Evolutionary conservation across 805 yeast species (phyloP).

Genomic region (Komagataella pastoris): DNA sequence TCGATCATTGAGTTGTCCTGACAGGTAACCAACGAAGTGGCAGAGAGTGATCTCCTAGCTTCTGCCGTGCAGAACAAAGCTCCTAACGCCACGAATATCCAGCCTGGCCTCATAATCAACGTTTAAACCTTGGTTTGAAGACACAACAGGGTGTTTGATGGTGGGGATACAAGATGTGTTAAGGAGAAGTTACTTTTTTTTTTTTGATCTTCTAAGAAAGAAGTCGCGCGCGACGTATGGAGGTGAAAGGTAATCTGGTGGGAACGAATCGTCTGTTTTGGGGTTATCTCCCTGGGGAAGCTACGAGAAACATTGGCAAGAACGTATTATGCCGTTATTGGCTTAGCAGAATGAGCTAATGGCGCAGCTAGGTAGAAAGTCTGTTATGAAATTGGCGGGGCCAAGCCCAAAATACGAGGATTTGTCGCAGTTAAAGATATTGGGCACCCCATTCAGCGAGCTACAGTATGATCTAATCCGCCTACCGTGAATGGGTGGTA

Average conservation of each 20-base stretch:
- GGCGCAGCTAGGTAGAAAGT: not conserved
- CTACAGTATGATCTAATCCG: not conserved
- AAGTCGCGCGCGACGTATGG: not conserved
- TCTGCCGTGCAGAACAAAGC: not conserved
- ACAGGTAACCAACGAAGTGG: slow-evolving; percentile 78
- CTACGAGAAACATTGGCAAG: not conserved
- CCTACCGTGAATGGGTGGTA: not conserved
- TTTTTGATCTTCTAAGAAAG: not conserved
- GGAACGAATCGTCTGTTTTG: not conserved
- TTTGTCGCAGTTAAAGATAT: not conserved
- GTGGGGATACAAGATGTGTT: not conserved
- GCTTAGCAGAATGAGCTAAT: not conserved
- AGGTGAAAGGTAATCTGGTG: not conserved
- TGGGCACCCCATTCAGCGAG: not conserved
- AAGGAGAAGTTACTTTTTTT: not conserved
- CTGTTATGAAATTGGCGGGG: not conserved
- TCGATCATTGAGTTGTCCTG: slow-evolving; percentile 64
- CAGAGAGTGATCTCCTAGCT: slow-evolving; percentile 27
- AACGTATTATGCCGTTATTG: not conserved
- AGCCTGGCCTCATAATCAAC: not conserved
- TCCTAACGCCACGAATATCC: not conserved
- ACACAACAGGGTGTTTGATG: not conserved
- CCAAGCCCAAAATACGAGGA: not conserved
- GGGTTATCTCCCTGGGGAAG: not conserved
- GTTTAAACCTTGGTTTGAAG: not conserved